phyloP scores from a whole-genome alignment of 1,139 yeast species.

The Saccharomyces hybrid region DNA sequence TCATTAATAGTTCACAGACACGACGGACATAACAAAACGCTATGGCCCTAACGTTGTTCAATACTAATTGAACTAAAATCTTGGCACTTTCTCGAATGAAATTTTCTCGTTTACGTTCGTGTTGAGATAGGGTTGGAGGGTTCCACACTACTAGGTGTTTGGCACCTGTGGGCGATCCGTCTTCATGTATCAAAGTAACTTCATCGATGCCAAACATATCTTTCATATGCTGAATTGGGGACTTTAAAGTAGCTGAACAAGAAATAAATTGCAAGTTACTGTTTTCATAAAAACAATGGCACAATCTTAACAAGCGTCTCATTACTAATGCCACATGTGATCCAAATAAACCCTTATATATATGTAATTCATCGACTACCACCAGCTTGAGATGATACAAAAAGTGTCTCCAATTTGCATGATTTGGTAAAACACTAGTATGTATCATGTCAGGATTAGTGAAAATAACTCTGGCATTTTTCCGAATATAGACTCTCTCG shows the following conservation, averaged over 20 bases:
- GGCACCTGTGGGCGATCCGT: slow-evolving; percentile 84
- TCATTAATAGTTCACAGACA: slow-evolving; percentile 81
- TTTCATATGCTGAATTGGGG: slow-evolving; percentile 64
- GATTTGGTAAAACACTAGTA: slow-evolving; percentile 71
- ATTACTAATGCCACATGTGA: slow-evolving; percentile 81
- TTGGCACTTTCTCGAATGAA: slow-evolving; percentile 71
- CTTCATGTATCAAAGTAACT: slow-evolving; percentile 52
- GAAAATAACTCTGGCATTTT: slow-evolving; percentile 67
- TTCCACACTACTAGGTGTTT: slow-evolving; percentile 76
- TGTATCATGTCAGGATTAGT: slow-evolving; percentile 95
- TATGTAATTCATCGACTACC: slow-evolving; percentile 85
- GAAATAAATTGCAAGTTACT: slow-evolving; percentile 56
- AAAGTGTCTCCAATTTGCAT: slow-evolving; percentile 64
- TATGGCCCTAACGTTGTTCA: slow-evolving; percentile 62
- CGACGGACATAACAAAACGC: slow-evolving; percentile 84
- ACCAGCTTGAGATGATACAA: slow-evolving; percentile 56
- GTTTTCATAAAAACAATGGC: slow-evolving; percentile 45
- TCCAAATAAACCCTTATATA: slow-evolving; percentile 85
- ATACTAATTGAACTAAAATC: slow-evolving; percentile 55
- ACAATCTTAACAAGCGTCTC: slow-evolving; percentile 63
- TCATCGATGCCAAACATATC: slow-evolving; percentile 57
- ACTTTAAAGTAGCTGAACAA: slow-evolving; percentile 84
- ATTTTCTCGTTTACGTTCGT: slow-evolving; percentile 45
- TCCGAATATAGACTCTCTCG: slow-evolving; percentile 47
- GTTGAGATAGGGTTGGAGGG: slow-evolving; percentile 44